Base-by-base conservation (phyloP, 768 basidiomycete genomes). In the Boletus subparvulus region DNA sequence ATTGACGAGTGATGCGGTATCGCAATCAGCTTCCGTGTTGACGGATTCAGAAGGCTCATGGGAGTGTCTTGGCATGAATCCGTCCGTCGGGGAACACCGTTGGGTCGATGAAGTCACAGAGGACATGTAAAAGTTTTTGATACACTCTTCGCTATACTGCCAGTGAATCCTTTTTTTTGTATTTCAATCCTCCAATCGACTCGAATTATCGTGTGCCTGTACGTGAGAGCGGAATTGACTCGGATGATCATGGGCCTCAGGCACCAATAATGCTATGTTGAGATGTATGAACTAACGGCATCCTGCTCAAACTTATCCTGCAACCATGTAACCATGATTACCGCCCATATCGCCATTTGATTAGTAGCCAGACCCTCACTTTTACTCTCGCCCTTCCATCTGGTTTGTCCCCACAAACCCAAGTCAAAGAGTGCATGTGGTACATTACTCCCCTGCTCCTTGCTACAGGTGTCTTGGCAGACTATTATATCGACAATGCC, bases 401-500 rank as follows among this genome's bases (percentile, higher is more conserved):
- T 40, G 37, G 35, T 17, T 28, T 51, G 13, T 47, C 8, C 13
- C 37, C 26, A 3, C 26, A 13, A 28, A 26, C 21, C 28, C 21
- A 41, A 43, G 49, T 11, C 37, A 40, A 40, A 43, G 43, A 28
- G 56, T 41, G 11, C 48, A 10, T 39, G 21, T 47, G 50, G 47
- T 57, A 44, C 39, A 26, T 58, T 28, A 21, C 14, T 11, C 21
- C 24, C 33, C 26, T 69, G 3, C 44, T 70, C 21, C 32, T 65
- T 43, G 56, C 59, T 10, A 56, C 58, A 6, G 19, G 48, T 33
- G 63, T 55, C 14, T 43, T 51, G 54, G 68, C 65, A 26, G 55
- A 70, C 39, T 68, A 65, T 49, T 26, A 62, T 33, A 50, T 65
- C 19, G 68, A 69, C 55, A 67, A 68, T 40, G 55, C 62, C 24